phyloP scores from a whole-genome alignment of 73 alveolate genomes.

The Effrenium voratum region DNA sequence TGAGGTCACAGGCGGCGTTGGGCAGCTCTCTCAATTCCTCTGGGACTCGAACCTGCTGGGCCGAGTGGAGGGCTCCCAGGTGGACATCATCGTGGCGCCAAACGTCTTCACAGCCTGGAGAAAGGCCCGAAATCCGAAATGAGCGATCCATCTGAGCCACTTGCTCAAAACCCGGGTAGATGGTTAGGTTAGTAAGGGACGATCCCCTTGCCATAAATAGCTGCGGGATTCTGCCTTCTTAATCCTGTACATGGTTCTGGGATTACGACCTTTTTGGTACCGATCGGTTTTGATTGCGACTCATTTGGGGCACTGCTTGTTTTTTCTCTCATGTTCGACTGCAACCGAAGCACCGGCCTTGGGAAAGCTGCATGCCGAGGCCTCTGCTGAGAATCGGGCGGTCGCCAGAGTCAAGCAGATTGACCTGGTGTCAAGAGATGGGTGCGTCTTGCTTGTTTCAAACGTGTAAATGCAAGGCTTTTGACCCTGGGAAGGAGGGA shows the following conservation, averaged over 20 bases:
- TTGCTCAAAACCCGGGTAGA: too few species aligned
- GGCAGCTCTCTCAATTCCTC: conserved; percentile 58
- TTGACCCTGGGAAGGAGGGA: neutral
- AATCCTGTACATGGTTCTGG: too few species aligned
- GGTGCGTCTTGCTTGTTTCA: neutral
- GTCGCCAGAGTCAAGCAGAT: conserved; percentile 64
- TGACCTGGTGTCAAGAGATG: conserved; percentile 1
- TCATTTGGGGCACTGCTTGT: too few species aligned
- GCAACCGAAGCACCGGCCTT: neutral
- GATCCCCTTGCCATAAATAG: too few species aligned
- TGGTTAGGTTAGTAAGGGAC: too few species aligned
- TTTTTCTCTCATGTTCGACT: too few species aligned
- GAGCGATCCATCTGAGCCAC: neutral
- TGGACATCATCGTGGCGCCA: conserved; percentile 80
- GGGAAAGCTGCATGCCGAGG: neutral
- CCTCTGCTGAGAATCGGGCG: conserved; percentile 48
- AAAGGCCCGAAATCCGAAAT: neutral
- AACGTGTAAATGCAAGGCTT: neutral
- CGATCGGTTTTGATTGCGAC: too few species aligned
- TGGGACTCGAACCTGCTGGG: conserved; percentile 75
- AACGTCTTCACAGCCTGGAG: conserved; percentile 58
- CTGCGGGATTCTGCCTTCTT: too few species aligned
- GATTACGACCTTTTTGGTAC: too few species aligned
- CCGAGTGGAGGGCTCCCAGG: neutral
- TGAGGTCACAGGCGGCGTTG: conserved; percentile 69